Percentiles rank a stretch among this genome's conserved stretches.
Conservation (phyloP, 352 stramenopile genomes). For the Phytophthora cactorum region DNA sequence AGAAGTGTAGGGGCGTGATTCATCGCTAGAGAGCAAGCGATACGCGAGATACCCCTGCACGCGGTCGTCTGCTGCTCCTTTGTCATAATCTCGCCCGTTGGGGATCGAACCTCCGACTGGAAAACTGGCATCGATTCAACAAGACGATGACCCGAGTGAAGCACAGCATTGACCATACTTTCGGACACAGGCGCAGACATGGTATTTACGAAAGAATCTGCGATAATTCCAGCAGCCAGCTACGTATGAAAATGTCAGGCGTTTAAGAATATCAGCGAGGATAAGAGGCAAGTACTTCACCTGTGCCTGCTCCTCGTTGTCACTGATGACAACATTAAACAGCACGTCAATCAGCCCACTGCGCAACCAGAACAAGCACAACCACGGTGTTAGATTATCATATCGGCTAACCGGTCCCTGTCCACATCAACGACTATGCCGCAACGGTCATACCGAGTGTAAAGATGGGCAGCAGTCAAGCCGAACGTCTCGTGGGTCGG, state of each 20-base stretch:
- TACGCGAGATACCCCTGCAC: constrained; percentile 48
- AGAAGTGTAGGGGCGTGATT: constrained; percentile 49
- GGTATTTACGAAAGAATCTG: constrained; percentile 61
- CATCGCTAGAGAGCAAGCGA: constrained; percentile 54
- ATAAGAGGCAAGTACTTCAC: constrained; percentile 25
- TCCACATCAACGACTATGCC: neutral
- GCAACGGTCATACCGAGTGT: constrained; percentile 29
- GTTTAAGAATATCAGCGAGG: neutral
- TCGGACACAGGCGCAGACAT: constrained; percentile 18
- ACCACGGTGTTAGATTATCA: constrained; percentile 4
- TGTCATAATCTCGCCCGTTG: constrained; percentile 7
- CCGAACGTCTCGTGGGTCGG: constrained; percentile 54
- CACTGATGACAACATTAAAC: constrained; percentile 37
- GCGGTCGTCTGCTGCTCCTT: constrained; percentile 36
- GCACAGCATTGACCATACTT: constrained; percentile 38
- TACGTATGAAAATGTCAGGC: constrained; percentile 27
- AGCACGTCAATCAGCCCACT: constrained; percentile 55
- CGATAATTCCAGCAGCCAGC: constrained; percentile 65
- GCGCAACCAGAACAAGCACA: constrained; percentile 1
- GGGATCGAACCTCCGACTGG: constrained; percentile 6
- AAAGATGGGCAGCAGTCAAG: constrained; percentile 47
- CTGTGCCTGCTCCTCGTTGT: constrained; percentile 50
- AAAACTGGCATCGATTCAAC: constrained; percentile 36
- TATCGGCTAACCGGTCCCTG: neutral
- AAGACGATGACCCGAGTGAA: constrained; percentile 34